Evolutionary conservation across 176 grass and related monocot genomes (phyloP).

Genomic region (Zizania latifolia): DNA sequence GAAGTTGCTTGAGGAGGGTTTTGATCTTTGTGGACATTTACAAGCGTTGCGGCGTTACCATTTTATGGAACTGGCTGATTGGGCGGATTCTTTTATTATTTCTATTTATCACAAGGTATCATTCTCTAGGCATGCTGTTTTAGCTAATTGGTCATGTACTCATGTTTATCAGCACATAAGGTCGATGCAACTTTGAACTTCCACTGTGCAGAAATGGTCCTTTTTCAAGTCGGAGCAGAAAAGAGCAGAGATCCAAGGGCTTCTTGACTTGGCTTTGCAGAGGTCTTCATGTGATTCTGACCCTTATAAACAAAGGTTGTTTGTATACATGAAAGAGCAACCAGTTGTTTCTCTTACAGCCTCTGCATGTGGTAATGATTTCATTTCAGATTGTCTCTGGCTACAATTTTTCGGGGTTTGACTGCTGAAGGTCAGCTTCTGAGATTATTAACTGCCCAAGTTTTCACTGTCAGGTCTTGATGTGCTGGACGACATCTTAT

Average conservation of each 20-base stretch:
- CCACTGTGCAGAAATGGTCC: slow-evolving; percentile 59
- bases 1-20: slow-evolving; percentile 93
- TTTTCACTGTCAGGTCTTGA: slow-evolving; percentile 57
- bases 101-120: slow-evolving; percentile 71
- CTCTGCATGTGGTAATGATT: slow-evolving; percentile 54
- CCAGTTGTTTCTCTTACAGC: slow-evolving; percentile 29
- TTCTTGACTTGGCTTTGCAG: slow-evolving; percentile 83
- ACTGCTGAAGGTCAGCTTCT: slow-evolving; percentile 6
- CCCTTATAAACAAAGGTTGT: slow-evolving; percentile 76
- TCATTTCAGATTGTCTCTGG: background rate
- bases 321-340: slow-evolving; percentile 63
- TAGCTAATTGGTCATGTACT: background rate
- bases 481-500: slow-evolving; percentile 66
- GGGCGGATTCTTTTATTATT: slow-evolving; percentile 76
- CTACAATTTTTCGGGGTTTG: background rate
- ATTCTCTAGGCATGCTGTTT: slow-evolving; percentile 2
- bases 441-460: slow-evolving; percentile 17
- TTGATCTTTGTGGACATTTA: slow-evolving; percentile 80
- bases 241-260: slow-evolving; percentile 72
- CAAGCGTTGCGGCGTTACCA: slow-evolving; percentile 75
- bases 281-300: slow-evolving; percentile 86
- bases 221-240: slow-evolving; percentile 60
- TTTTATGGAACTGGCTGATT: slow-evolving; percentile 96
- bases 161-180: slow-evolving; percentile 9
- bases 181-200: slow-evolving; percentile 15